Percentiles rank a stretch among this genome's conserved stretches.
Conservation (phyloP, 2,329 filamentous ascomycete genomes). For the Chaetomiaceae sp. region DNA sequence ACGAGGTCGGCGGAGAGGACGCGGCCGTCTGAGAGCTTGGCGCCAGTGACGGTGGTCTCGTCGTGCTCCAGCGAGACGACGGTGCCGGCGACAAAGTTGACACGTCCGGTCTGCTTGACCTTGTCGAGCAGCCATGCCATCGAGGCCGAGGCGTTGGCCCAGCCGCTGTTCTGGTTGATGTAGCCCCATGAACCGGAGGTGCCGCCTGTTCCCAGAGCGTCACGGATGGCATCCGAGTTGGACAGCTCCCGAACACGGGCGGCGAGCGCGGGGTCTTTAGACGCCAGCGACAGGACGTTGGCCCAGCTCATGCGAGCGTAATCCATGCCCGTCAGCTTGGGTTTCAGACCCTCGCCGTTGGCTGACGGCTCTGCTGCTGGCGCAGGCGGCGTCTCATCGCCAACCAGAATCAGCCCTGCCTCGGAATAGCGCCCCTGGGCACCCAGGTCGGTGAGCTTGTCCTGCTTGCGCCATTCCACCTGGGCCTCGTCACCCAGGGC, state of each 20-base stretch:
- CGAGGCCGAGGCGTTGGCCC: conserved; percentile 70
- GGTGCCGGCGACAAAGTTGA: conserved; percentile 50
- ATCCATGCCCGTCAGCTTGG: conserved; percentile 46
- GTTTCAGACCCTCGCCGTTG: conserved; percentile 20
- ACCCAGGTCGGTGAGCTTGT: conserved; percentile 49
- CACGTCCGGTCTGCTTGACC: conserved; percentile 51
- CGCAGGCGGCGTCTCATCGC: conserved; percentile 32
- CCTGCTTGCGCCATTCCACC: conserved; percentile 60
- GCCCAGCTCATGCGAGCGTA: conserved; percentile 58
- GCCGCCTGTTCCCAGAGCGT: conserved; percentile 44
- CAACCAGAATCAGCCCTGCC: conserved; percentile 62
- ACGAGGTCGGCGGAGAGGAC: conserved; percentile 56
- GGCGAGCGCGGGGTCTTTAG: conserved; percentile 35
- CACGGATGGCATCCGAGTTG: conserved; percentile 40
- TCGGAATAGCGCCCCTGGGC: conserved; percentile 65
- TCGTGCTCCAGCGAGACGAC: conserved; percentile 41
- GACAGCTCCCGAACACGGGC: conserved; percentile 43
- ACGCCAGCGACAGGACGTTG: conserved; percentile 54
- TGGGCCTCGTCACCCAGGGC: conserved; percentile 68
- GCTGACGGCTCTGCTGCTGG: conserved; percentile 3
- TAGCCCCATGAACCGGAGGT: conserved; percentile 64
- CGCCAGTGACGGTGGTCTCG: conserved; percentile 50
- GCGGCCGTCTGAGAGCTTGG: conserved; percentile 35
- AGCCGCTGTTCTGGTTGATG: conserved; percentile 69
- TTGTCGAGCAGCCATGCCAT: conserved; percentile 60